phyloP scores from a whole-genome alignment of 306 rosid genomes.

The Luffa acutangula region DNA sequence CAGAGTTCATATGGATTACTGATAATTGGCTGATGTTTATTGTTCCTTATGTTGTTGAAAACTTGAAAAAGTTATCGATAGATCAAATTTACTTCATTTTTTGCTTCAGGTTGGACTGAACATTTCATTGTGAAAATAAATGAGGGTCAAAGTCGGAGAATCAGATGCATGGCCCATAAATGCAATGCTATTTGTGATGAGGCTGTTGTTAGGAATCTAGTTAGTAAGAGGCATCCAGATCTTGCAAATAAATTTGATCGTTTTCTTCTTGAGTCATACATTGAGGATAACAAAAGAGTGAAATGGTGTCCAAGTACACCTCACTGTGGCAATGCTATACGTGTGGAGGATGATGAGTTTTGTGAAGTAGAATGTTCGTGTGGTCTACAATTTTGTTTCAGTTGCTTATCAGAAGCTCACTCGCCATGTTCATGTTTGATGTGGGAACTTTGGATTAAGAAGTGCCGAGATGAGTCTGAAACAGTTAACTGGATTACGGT shows the following conservation, averaged over 20 bases:
- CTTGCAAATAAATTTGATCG: conserved; percentile 90
- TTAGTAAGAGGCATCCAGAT: conserved; percentile 41
- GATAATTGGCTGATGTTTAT: neutral
- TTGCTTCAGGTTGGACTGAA: conserved; percentile 67
- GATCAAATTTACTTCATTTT: neutral
- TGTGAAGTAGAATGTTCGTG: conserved; percentile 96
- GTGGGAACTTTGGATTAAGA: conserved; percentile 95
- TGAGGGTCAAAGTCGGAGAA: conserved; percentile 93
- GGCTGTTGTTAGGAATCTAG: conserved; percentile 54
- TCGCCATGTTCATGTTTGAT: conserved; percentile 92
- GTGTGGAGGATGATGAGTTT: conserved; percentile 62
- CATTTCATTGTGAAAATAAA: conserved; percentile 84
- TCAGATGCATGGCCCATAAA: conserved; percentile 83
- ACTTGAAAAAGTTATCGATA: neutral
- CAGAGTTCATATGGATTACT: neutral
- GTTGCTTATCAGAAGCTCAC: conserved; percentile 73
- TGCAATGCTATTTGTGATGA: conserved; percentile 90
- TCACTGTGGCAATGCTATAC: conserved; percentile 92
- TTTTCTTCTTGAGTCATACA: conserved; percentile 88
- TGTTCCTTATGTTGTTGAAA: neutral
- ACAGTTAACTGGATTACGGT: conserved; percentile 97
- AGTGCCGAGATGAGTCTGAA: conserved; percentile 96
- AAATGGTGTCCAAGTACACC: conserved; percentile 97
- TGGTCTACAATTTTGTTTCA: conserved; percentile 82
- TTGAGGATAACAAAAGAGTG: conserved; percentile 86